These are phyloP conservation scores for Saturnispora hagleri DNA, from an alignment of 805 yeast genomes.

Conservation along the genomic window DNA sequence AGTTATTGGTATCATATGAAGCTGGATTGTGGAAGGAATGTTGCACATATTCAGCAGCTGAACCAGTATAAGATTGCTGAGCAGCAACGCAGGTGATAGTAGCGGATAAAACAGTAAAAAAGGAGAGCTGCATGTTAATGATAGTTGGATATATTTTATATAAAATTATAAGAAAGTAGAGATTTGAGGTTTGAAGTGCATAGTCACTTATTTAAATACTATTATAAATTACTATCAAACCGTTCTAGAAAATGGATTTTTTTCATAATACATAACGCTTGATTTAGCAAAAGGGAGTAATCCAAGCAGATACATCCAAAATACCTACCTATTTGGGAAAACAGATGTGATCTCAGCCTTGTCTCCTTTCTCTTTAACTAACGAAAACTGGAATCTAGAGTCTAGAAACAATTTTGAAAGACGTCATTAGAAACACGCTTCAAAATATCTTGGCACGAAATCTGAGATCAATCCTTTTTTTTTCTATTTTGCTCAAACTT, in stretches of 20 bases:
- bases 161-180: neutral
- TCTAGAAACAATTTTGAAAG: neutral
- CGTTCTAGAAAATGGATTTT: neutral
- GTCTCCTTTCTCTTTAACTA: neutral
- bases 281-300: neutral
- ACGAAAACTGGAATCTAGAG: neutral
- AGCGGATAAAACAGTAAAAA: neutral
- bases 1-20: too few species aligned
- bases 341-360: neutral
- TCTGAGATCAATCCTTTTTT: neutral
- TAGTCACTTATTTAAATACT: neutral
- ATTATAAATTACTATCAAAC: neutral
- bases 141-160: neutral
- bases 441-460: neutral
- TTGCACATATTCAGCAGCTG: neutral
- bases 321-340: neutral
- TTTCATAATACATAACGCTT: neutral
- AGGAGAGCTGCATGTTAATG: constrained; percentile 1
- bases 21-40: too few species aligned
- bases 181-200: neutral
- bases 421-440: neutral
- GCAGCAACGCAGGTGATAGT: neutral
- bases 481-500: neutral
- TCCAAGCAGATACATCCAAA: neutral
- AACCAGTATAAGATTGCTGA: neutral